Evolutionary conservation across 495 filamentous ascomycete genomes (phyloP).

Genomic region (Friedmanniomyces simplex): DNA sequence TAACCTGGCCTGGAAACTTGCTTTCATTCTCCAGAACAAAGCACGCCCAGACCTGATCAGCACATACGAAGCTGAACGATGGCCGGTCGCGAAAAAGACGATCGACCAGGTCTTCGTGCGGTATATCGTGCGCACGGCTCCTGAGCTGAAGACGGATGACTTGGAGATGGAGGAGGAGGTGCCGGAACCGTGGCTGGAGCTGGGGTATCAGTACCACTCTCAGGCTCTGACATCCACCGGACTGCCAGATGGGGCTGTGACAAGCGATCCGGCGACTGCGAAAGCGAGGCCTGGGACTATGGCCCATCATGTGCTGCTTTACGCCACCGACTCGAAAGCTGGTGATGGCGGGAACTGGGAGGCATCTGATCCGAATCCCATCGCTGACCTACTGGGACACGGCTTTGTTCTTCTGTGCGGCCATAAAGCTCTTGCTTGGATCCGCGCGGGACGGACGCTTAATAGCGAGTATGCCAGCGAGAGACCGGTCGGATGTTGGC

Average conservation of each 20-base stretch:
- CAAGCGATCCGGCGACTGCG: not conserved
- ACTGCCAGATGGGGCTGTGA: not conserved
- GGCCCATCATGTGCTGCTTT: constrained; percentile 3
- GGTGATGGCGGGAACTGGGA: not conserved
- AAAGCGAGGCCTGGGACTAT: not conserved
- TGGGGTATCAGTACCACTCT: constrained; percentile 8
- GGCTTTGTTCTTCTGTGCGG: constrained; percentile 4
- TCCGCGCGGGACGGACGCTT: not conserved
- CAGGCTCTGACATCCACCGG: not conserved
- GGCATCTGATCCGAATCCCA: not conserved
- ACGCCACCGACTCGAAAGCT: not conserved
- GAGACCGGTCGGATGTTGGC: not conserved
- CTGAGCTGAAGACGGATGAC: constrained; percentile 2
- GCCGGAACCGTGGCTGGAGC: constrained; percentile 4
- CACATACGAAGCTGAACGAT: constrained; percentile 7
- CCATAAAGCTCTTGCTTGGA: not conserved
- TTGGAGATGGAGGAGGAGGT: constrained; percentile 6
- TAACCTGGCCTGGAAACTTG: constrained; percentile 11
- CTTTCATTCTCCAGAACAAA: not conserved
- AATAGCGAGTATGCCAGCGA: not conserved
- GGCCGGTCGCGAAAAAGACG: constrained; percentile 8
- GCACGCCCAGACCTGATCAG: not conserved
- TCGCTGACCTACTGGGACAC: constrained; percentile 1
- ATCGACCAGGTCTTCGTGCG: constrained; percentile 8
- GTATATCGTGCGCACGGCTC: constrained; percentile 6